Evolutionary conservation across 2,329 filamentous ascomycete genomes (phyloP).

Genomic region (Huntiella moniliformis): DNA sequence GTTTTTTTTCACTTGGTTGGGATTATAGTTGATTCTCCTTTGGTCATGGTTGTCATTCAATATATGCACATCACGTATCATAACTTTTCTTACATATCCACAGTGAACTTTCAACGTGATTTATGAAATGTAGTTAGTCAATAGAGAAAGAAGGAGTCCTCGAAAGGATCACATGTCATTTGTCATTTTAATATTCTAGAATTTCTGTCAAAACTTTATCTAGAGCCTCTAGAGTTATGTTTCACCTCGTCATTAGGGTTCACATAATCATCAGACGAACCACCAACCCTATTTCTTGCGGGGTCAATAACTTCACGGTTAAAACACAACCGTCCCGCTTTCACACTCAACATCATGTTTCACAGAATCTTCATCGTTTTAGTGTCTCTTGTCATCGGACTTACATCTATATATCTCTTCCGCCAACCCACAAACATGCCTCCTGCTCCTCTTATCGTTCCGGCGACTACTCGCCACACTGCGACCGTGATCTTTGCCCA

Average conservation of each 20-base stretch:
- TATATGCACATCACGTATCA: neutral
- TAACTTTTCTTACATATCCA: neutral
- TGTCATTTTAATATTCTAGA: neutral
- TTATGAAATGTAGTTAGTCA: neutral
- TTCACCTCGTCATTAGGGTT: neutral
- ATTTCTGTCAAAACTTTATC: neutral
- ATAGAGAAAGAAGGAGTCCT: neutral
- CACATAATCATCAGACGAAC: neutral
- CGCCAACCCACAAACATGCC: neutral
- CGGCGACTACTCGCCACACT: conserved; percentile 66
- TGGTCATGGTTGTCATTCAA: neutral
- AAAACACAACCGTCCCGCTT: too few relatives aligned
- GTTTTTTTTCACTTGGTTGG: too few relatives aligned
- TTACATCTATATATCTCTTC: neutral
- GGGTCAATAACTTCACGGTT: too few relatives aligned
- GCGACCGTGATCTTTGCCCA: conserved; percentile 90
- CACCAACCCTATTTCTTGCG: too few relatives aligned
- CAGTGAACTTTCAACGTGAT: neutral
- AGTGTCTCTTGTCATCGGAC: too few relatives aligned
- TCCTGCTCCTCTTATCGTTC: conserved; percentile 46
- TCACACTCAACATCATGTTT: too few relatives aligned
- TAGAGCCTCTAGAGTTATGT: neutral
- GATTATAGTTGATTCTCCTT: neutral
- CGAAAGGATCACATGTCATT: neutral
- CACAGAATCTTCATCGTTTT: too few relatives aligned